Base-by-base conservation (phyloP, 257 asterid genomes). In the Oldenlandia corymbosa region DNA sequence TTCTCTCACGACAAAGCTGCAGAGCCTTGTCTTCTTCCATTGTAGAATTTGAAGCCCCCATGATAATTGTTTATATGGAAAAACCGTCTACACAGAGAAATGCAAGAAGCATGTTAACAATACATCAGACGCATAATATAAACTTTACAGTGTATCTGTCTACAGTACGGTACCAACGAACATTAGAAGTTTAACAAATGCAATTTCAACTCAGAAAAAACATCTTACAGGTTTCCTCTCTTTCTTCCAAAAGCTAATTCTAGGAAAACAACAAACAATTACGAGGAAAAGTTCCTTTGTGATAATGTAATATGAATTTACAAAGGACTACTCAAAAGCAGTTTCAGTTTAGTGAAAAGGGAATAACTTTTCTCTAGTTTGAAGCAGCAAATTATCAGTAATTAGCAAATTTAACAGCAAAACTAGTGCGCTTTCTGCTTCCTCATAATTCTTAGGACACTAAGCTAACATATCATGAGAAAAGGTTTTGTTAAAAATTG, bases 11-110 rank as follows among this genome's bases (percentile, higher is more conserved):
- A 71, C 99, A 90, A 53, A 90, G 97, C 78, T 83, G 87, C 73
- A 93, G 80, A 64, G 95, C 87, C 62, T 87, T 87, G 81, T 87
- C 99, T 80, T 93, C 99, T 65, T 87, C 97, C 48, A 75, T 45
- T 74, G 80, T 81, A 43, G 99, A 93, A 73, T 81, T 85, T 34
- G 96, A 75, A 41, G 88, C 92, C 68, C 99, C 99, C 99, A 93
- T 93, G 65, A 60, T 69, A 58, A 17, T 14, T 39, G 6, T 34
- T 17, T 23, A 41, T 5, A 24, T 21, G 31, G 1, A 43, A 54
- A 46, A 17, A 24, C 48, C 39, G 39, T 65, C 64, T 54, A 57
- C 16, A 62, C 9, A 10, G 4, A 28, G 41, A 61, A 3, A 45
- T 21, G 7, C 37, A 4, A n/a, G 20, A 10, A 46, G 43, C 30